A percentile compares a stretch with the other conserved stretches of the same genome.
Evolutionary conservation across 2,329 filamentous ascomycete species (phyloP).

Genomic region (Trichophaea hybrida): DNA sequence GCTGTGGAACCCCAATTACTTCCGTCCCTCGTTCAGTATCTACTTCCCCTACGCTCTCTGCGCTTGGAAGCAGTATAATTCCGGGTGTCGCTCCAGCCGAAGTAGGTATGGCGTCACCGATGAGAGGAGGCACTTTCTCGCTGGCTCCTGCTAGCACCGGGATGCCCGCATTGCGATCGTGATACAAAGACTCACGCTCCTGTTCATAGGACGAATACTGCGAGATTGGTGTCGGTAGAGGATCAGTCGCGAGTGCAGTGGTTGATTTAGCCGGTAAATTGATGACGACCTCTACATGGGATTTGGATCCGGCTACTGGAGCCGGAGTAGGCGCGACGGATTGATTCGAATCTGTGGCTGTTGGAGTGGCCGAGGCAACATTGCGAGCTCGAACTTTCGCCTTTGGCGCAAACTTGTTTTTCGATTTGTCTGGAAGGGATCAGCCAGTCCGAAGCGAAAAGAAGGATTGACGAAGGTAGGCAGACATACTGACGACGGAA

Average conservation of each 20-base stretch:
- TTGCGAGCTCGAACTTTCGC: constrained; percentile 34
- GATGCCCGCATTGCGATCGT: neutral
- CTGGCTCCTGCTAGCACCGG: neutral
- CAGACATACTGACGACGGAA: constrained; percentile 16
- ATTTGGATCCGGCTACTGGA: neutral
- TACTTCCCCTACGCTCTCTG: neutral
- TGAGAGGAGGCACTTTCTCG: neutral
- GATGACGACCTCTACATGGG: neutral
- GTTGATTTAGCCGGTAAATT: neutral
- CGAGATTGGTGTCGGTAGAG: neutral
- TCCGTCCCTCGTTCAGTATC: neutral
- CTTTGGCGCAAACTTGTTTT: constrained; percentile 38
- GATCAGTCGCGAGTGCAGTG: neutral
- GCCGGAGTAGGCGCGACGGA: neutral
- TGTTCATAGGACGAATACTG: neutral
- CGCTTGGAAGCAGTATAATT: neutral
- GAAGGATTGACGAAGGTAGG: neutral
- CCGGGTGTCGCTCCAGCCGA: neutral
- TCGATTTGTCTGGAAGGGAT: constrained; percentile 30
- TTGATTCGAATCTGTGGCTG: constrained; percentile 13
- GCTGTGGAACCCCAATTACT: neutral
- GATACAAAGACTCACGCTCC: neutral
- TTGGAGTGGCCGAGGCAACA: constrained; percentile 10
- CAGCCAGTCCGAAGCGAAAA: neutral
- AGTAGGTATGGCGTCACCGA: neutral